A percentile compares a stretch with the other conserved stretches of the same genome.
These are phyloP conservation scores for Brettanomyces naardenensis DNA, from an alignment of 805 yeast species.

Conservation along the genomic window DNA sequence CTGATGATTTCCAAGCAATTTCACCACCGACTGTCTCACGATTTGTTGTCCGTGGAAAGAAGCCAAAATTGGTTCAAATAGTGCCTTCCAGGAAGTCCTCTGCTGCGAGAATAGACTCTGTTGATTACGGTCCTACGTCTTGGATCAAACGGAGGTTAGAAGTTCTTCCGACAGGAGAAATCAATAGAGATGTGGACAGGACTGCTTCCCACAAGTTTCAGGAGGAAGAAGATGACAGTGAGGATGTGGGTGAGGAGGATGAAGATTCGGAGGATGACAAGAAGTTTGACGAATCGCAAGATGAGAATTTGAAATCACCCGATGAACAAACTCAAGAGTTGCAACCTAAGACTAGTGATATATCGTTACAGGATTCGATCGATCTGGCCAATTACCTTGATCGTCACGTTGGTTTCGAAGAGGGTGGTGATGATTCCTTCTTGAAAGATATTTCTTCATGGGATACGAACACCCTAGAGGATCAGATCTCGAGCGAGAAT, in stretches of 20 bases:
- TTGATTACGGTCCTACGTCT: constrained; percentile 2
- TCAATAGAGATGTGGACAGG: neutral
- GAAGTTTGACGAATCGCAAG: too few species aligned
- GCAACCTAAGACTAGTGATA: too few species aligned
- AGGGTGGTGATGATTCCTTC: constrained; percentile 38
- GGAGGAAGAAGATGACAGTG: neutral
- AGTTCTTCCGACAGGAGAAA: constrained; percentile 9
- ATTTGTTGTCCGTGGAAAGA: constrained; percentile 13
- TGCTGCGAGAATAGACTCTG: constrained; percentile 2
- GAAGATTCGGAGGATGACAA: neutral
- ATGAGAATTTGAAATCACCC: too few species aligned
- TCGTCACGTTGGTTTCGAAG: constrained; percentile 9
- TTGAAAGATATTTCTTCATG: constrained; percentile 33
- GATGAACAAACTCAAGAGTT: too few species aligned
- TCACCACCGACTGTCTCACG: constrained; percentile 16
- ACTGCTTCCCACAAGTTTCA: too few species aligned
- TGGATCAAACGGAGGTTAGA: constrained; percentile 9
- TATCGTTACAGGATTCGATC: neutral
- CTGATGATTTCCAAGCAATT: constrained; percentile 20
- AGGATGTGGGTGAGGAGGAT: neutral
- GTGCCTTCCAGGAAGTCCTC: constrained; percentile 6
- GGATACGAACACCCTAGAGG: constrained; percentile 12
- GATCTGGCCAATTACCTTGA: neutral
- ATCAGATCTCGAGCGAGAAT: neutral
- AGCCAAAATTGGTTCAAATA: constrained; percentile 18